Base-by-base conservation (phyloP, 805 yeast genomes). In the Saccharomycopsis fermentans region DNA sequence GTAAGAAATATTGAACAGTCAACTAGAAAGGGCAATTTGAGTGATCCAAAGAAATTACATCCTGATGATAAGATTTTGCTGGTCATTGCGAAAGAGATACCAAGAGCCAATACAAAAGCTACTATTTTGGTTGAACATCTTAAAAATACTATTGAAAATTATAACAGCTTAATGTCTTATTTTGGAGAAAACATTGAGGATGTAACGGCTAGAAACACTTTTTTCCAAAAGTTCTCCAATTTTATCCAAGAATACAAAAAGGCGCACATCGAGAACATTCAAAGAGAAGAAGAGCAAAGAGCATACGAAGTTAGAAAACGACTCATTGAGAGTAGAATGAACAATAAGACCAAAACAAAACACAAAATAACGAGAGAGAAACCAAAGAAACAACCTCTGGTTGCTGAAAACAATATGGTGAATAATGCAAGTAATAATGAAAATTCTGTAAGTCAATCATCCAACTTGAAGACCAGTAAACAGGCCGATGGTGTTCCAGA, bases 161-260 rank as follows among this genome's bases (percentile, higher is more conserved):
- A 84, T 61, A 81, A 81, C 32, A 77, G 79, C 57, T 67, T 84
- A 59, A 82, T 87, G 88, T 73, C 74, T 57, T 84, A 81, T 68
- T 87, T 82, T 67, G 95, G 92, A 8, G 95, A 87, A 68, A 83
- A 82, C 65, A 79, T 81, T 1, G 61, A 67, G 2, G 80, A 78
- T 57, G 78, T 77, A 39, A 73, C 80, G 24, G 77, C 81, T 6
- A 77, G 81, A 64, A 82, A 80, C 65, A 71, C 81, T 0, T 87
- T 87, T 66, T 80, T 87, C 68, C 72, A 78, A 59, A 82, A 81
- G 66, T 83, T 87, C 64, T 70, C 82, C 6, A 77, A 77, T 57
- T 87, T 87, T 65, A 72, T 81, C 27, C 73, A 73, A 53, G 84
- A 83, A 63, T 86, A 82, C 69, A 83, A 79, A 66, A 79, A 77